These are phyloP conservation scores for Amyloporia xantha DNA, from an alignment of 768 basidiomycete species.

Conservation along the genomic window DNA sequence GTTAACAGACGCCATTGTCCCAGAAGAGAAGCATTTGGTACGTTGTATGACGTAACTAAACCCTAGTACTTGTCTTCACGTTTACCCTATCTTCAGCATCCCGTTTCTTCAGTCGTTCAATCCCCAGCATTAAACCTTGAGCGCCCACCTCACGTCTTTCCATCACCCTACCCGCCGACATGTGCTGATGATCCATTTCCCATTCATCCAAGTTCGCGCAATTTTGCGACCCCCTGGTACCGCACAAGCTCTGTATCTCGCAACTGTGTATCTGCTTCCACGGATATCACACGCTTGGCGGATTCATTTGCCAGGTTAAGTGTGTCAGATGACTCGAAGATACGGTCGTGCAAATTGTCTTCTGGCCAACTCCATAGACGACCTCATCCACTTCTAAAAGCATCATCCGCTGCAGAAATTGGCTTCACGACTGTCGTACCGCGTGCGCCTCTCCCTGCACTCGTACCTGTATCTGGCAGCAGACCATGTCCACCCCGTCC, in stretches of 20 bases:
- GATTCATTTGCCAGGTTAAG: neutral
- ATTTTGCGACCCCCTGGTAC: slow-evolving; percentile 4
- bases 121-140: neutral
- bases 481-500: no score
- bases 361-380: no score
- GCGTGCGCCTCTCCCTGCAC: slow-evolving; percentile 5
- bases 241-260: neutral
- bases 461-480: neutral
- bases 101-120: no score
- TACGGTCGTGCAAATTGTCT: no score
- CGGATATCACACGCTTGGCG: neutral
- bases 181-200: slow-evolving; percentile 17
- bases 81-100: no score
- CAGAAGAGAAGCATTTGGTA: no score
- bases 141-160: slow-evolving; percentile 12
- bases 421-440: neutral
- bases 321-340: no score
- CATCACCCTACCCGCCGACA: slow-evolving; percentile 10
- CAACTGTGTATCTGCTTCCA: neutral
- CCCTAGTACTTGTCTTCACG: no score
- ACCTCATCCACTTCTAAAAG: no score
- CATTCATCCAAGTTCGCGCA: neutral
- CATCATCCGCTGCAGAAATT: no score
- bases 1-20: no score
- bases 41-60: no score